These are phyloP conservation scores for Exophiala aquamarina DNA, from an alignment of 2,329 filamentous ascomycete species.

Conservation along the genomic window DNA sequence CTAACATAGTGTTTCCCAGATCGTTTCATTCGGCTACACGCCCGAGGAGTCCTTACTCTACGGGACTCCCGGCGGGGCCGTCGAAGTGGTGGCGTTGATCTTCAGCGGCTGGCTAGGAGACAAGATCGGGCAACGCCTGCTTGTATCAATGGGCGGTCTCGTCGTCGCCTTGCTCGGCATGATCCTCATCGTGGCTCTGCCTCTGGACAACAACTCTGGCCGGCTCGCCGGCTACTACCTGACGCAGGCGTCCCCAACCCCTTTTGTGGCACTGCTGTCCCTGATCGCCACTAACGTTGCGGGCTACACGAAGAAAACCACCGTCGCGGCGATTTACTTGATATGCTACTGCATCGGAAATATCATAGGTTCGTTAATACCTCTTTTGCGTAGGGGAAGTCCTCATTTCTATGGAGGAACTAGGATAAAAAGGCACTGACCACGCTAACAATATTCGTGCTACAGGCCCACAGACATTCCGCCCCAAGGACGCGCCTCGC, in stretches of 20 bases:
- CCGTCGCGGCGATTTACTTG: constrained; percentile 49
- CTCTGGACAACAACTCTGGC: constrained; percentile 57
- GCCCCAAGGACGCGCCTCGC: constrained; percentile 55
- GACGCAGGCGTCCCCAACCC: constrained; percentile 59
- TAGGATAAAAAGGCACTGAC: too few relatives aligned
- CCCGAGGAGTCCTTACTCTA: constrained; percentile 63
- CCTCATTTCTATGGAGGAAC: too few relatives aligned
- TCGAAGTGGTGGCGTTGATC: constrained; percentile 62
- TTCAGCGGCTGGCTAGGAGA: constrained; percentile 59
- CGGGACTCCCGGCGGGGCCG: constrained; percentile 64
- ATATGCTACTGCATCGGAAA: constrained; percentile 54
- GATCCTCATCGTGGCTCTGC: constrained; percentile 52
- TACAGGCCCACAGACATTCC: constrained; percentile 58
- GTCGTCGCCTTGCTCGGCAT: constrained; percentile 25
- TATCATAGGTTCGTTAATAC: constrained; percentile 59
- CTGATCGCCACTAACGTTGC: constrained; percentile 63
- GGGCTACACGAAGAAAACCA: constrained; percentile 56
- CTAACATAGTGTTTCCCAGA: constrained; percentile 33
- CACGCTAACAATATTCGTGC: too few relatives aligned
- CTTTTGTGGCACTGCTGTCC: constrained; percentile 64
- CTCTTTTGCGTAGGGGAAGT: too few relatives aligned
- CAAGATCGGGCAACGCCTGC: constrained; percentile 55
- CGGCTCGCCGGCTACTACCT: constrained; percentile 66
- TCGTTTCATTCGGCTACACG: constrained; percentile 65
- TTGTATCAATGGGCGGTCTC: constrained; percentile 55